Base-by-base conservation (phyloP, 1,284 basidiomycete genomes). In the Nidula niveotomentosa region DNA sequence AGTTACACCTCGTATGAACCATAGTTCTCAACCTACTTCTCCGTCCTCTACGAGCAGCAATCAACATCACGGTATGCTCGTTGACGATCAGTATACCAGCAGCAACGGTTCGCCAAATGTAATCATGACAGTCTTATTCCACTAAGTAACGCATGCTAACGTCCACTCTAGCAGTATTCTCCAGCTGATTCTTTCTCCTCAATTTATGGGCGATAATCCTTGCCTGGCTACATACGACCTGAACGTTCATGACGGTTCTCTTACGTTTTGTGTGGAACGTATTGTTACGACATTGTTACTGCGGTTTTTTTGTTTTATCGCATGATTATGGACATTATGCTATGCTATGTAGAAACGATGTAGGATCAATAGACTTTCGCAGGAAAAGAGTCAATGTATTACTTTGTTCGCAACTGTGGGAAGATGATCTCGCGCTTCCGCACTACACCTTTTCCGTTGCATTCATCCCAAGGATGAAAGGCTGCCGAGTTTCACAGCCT, bases 1-100 rank as follows among this genome's bases (percentile, higher is more conserved):
- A 12, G 71, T 77, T 49, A 66, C 73, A 6, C 70, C 74, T 6
- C 68, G 71, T 36, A 59, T 65, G 15, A 60, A 65, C 37, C 37
- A 41, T 41, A 5, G 12, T 12, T 15, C 37, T 48, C 59, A 64
- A 2, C 61, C 65, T 43, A 56, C 65, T 44, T 57, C 65, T 4
- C 53, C 62, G 18, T 56, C 60, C 39, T 56, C 61, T 36, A 60
- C 23, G 23, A 23, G 2, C 23, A 23, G 23, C 23, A 23, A 23
- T 23, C 23, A 23, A 2, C 23, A 62, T 48, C 59, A 58, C 17
- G 55, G 56, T n/a, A 69, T 62, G 63, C 58, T 52, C 8, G 63
- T 65, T 36, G 69, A 73, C 34, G 60, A 66, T 8, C 58, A 58
- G n/a, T 48, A 33, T 54, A 58, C 43, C 51, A 53, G 43, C 45